Conservation (phyloP, 2,329 filamentous ascomycete species). For the Aspergillus carbonarius region DNA sequence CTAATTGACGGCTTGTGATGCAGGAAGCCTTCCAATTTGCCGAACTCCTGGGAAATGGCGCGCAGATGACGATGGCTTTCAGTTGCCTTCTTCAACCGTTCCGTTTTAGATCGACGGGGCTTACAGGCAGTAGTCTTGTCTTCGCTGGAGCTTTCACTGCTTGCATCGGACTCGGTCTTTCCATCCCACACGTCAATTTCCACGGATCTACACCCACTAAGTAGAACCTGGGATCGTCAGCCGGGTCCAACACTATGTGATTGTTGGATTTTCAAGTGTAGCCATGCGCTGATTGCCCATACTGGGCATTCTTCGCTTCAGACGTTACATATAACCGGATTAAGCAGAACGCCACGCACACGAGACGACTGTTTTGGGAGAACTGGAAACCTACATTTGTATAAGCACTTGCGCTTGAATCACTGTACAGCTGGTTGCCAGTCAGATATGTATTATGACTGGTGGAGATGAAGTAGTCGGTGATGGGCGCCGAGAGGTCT, state of each 20-base stretch:
- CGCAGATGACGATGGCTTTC: slow-evolving; percentile 13
- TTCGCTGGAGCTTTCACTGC: slow-evolving; percentile 27
- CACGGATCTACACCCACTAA: slow-evolving; percentile 79
- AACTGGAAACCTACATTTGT: slow-evolving; percentile 59
- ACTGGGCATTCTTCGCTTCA: no score
- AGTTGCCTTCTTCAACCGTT: slow-evolving; percentile 19
- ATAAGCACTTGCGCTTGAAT: slow-evolving; percentile 75
- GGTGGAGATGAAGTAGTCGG: slow-evolving; percentile 90
- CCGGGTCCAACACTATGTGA: background rate
- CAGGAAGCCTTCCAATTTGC: slow-evolving; percentile 24
- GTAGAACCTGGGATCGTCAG: slow-evolving; percentile 58
- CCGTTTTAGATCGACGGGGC: slow-evolving; percentile 22
- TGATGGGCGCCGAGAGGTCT: slow-evolving; percentile 68
- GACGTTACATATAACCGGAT: background rate
- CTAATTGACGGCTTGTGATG: slow-evolving; percentile 20
- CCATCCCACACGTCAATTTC: slow-evolving; percentile 97
- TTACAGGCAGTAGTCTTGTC: slow-evolving; percentile 11
- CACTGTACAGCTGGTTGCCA: slow-evolving; percentile 79
- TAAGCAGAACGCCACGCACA: no score
- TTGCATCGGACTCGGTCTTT: slow-evolving; percentile 45
- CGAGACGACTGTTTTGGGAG: no score
- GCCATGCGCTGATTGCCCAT: no score
- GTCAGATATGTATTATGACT: slow-evolving; percentile 93
- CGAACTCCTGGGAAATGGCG: slow-evolving; percentile 15
- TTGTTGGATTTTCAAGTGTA: no score